Conservation (phyloP, 768 basidiomycete species). For the Tricholoma matsutake region DNA sequence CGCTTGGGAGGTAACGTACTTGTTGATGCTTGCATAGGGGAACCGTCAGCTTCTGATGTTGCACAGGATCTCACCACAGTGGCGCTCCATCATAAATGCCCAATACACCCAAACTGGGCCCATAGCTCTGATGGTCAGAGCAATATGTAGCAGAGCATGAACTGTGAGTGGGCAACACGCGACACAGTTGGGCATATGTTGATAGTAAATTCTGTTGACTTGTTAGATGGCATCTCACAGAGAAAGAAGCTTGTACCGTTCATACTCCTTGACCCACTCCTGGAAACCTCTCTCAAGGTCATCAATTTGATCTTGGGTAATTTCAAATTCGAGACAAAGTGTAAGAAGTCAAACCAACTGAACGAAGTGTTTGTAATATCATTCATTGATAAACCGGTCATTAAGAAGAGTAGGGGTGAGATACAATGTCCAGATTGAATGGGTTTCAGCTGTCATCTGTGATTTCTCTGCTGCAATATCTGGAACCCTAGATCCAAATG, state of each 20-base stretch:
- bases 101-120: background rate
- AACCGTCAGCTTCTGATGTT: conserved; percentile 25
- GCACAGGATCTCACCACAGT: conserved; percentile 29
- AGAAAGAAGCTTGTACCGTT: conserved; percentile 30
- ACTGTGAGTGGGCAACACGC: no score
- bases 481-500: background rate
- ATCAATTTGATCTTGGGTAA: conserved; percentile 14
- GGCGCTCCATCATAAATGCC: conserved; percentile 38
- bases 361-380: conserved; percentile 30
- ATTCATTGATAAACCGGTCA: background rate
- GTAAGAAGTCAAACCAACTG: background rate
- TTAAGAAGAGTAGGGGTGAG: background rate
- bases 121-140: background rate
- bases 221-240: background rate
- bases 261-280: conserved; percentile 36
- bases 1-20: conserved; percentile 24
- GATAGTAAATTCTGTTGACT: conserved; percentile 28
- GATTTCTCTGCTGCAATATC: background rate
- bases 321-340: conserved; percentile 26
- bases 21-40: conserved; percentile 31
- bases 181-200: no score
- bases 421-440: background rate
- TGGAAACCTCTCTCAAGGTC: conserved; percentile 24
- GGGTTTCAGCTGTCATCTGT: background rate
- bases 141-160: background rate